Percentiles rank a stretch among this genome's conserved stretches.
These are phyloP conservation scores for Areca catechu DNA, from an alignment of 176 grass and related monocot genomes.

Conservation along the genomic window DNA sequence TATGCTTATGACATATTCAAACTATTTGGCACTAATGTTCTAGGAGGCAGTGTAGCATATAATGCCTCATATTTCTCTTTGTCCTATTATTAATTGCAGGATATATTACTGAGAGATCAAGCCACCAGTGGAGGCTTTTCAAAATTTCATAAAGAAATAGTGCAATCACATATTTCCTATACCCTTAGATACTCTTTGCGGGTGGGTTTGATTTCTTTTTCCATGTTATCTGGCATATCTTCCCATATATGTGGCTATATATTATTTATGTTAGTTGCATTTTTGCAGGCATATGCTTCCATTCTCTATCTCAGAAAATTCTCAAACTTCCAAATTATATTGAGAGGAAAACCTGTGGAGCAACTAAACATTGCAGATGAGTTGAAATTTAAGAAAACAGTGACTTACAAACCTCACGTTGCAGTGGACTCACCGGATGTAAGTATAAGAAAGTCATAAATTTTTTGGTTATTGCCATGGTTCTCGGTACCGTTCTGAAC, in stretches of 20 bases:
- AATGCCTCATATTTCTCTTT: not conserved
- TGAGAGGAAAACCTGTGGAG: constrained; percentile 77
- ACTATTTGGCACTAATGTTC: too few species aligned
- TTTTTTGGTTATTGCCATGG: too few species aligned
- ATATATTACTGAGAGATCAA: constrained; percentile 98
- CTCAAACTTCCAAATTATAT: constrained; percentile 74
- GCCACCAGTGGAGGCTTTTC: constrained; percentile 35
- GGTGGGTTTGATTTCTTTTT: constrained; percentile 33
- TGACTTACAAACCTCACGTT: constrained; percentile 90
- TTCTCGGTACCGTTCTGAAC: too few species aligned
- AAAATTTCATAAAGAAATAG: constrained; percentile 70
- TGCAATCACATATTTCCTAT: constrained; percentile 75
- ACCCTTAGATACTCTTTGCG: constrained; percentile 84
- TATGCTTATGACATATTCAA: too few species aligned
- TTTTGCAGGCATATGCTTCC: constrained; percentile 75
- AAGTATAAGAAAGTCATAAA: constrained; percentile 7
- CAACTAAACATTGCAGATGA: constrained; percentile 62
- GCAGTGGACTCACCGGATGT: constrained; percentile 55
- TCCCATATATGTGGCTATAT: constrained; percentile 14
- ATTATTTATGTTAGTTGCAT: constrained; percentile 22
- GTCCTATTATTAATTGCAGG: constrained; percentile 36
- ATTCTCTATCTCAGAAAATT: constrained; percentile 90
- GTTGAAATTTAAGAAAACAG: constrained; percentile 80
- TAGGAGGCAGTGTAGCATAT: not conserved
- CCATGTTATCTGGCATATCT: constrained; percentile 5